These are phyloP conservation scores for Xerocomellus intermedius DNA, from an alignment of 768 basidiomycete genomes.

Conservation along the genomic window DNA sequence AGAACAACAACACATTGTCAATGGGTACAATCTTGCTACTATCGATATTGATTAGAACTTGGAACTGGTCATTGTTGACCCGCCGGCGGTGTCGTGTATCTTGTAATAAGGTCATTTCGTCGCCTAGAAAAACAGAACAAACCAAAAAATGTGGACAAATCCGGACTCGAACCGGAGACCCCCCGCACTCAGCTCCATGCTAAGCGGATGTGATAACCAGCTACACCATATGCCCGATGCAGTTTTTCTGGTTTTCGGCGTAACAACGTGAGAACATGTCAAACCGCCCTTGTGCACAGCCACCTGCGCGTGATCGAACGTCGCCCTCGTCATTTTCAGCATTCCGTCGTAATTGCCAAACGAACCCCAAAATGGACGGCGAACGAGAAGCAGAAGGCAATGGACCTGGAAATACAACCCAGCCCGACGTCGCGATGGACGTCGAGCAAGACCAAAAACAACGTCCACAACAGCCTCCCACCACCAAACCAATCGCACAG, in stretches of 20 bases:
- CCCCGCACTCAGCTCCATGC: slow-evolving; percentile 36
- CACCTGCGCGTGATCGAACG: slow-evolving; percentile 26
- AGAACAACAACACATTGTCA: not conserved
- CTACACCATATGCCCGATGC: slow-evolving; percentile 38
- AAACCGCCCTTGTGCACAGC: slow-evolving; percentile 14
- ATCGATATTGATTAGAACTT: slow-evolving; percentile 1
- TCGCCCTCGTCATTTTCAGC: slow-evolving; percentile 27
- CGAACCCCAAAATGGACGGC: slow-evolving; percentile 23
- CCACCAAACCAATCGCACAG: not conserved
- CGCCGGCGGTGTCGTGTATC: no score
- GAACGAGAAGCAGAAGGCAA: slow-evolving; percentile 11
- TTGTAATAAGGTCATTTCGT: no score
- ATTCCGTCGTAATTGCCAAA: slow-evolving; percentile 16
- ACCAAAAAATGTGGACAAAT: slow-evolving; percentile 33
- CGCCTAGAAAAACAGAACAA: no score
- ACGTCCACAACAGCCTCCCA: not conserved
- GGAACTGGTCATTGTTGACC: no score
- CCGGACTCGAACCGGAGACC: slow-evolving; percentile 42
- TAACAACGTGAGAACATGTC: slow-evolving; percentile 3
- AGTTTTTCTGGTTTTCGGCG: not conserved
- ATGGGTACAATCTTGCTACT: not conserved
- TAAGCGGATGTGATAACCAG: slow-evolving; percentile 43
- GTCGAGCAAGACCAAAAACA: slow-evolving; percentile 17
- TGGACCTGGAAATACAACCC: not conserved
- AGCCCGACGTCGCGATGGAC: slow-evolving; percentile 21